phyloP scores from a whole-genome alignment of 1,284 basidiomycete species.

The Pascua guehoae region DNA sequence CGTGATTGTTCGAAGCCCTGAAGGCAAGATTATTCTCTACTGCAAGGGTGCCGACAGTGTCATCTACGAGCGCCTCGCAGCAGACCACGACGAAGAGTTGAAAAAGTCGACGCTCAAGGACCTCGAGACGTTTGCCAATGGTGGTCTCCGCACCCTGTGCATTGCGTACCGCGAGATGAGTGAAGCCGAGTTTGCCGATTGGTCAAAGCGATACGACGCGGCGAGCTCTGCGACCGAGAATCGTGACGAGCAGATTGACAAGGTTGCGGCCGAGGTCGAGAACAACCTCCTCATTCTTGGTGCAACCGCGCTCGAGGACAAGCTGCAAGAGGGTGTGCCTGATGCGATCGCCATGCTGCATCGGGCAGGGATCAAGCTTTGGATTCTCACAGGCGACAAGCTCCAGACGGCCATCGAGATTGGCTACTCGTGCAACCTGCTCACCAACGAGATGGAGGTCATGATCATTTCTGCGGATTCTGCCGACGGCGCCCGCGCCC shows the following conservation, averaged over 20 bases:
- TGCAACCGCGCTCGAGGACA: conserved; percentile 94
- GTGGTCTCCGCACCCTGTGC: conserved; percentile 84
- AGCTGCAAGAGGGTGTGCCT: conserved; percentile 93
- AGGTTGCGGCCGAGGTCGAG: conserved; percentile 79
- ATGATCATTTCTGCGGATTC: conserved; percentile 93
- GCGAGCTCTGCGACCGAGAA: conserved; percentile 71
- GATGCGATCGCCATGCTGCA: conserved; percentile 92
- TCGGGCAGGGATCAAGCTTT: conserved; percentile 91
- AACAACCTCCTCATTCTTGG: conserved; percentile 77
- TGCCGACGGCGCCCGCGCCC: conserved; percentile 67
- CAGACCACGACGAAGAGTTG: conserved; percentile 67
- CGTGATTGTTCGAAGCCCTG: conserved; percentile 75
- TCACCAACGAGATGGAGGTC: conserved; percentile 82
- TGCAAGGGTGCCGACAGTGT: conserved; percentile 97
- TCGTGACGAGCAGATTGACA: conserved; percentile 85
- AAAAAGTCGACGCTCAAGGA: conserved; percentile 77
- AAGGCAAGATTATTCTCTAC: conserved; percentile 76
- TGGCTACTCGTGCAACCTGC: conserved; percentile 84
- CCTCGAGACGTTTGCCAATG: conserved; percentile 91
- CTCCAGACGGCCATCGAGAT: conserved; percentile 98
- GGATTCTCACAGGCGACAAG: conserved; percentile 79
- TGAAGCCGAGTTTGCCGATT: conserved; percentile 79
- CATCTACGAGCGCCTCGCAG: conserved; percentile 77
- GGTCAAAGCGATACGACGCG: conserved; percentile 76
- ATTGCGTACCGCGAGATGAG: conserved; percentile 75